Percentiles rank a stretch among this genome's conserved stretches.
Conservation (phyloP, 1,284 basidiomycete species). For the Ceratobasidium sp. region DNA sequence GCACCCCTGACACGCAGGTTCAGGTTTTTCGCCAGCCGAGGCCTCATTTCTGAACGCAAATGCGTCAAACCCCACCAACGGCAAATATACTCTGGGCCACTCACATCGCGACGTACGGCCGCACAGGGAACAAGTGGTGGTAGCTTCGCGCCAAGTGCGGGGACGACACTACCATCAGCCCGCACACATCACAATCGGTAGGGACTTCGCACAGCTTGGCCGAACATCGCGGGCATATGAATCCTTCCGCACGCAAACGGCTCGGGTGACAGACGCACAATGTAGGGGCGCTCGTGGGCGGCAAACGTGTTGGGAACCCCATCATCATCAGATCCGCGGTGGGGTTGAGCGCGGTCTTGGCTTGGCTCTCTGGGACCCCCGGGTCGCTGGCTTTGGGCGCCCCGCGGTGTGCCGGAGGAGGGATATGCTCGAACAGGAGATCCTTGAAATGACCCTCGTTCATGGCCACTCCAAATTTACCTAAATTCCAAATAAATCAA, state of each 20-base stretch:
- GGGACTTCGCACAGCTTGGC: constrained; percentile 97
- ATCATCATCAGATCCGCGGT: constrained; percentile 96
- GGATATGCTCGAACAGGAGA: constrained; percentile 93
- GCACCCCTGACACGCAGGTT: constrained; percentile 74
- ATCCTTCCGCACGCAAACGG: constrained; percentile 83
- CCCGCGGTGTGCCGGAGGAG: constrained; percentile 87
- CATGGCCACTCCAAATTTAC: constrained; percentile 93
- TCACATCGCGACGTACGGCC: constrained; percentile 81
- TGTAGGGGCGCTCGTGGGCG: constrained; percentile 80
- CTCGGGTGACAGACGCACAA: constrained; percentile 95
- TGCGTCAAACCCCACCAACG: constrained; percentile 10
- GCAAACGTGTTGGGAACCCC: constrained; percentile 96
- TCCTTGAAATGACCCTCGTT: constrained; percentile 98
- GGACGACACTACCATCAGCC: constrained; percentile 96
- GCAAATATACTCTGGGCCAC: constrained; percentile 53
- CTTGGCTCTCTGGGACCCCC: constrained; percentile 29
- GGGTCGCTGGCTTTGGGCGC: constrained; percentile 61
- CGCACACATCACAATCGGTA: constrained; percentile 97
- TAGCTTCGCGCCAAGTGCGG: constrained; percentile 97
- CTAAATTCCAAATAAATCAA: constrained; percentile 57
- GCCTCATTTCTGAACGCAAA: constrained; percentile 57
- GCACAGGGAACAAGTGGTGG: constrained; percentile 92
- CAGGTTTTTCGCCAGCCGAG: constrained; percentile 55
- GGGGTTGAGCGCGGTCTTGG: constrained; percentile 63
- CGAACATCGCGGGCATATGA: constrained; percentile 92